Evolutionary conservation across 176 grass and related monocot genomes (phyloP), one percentile per base, ranked within the genome.

Genomic region (Avena sativa): DNA sequence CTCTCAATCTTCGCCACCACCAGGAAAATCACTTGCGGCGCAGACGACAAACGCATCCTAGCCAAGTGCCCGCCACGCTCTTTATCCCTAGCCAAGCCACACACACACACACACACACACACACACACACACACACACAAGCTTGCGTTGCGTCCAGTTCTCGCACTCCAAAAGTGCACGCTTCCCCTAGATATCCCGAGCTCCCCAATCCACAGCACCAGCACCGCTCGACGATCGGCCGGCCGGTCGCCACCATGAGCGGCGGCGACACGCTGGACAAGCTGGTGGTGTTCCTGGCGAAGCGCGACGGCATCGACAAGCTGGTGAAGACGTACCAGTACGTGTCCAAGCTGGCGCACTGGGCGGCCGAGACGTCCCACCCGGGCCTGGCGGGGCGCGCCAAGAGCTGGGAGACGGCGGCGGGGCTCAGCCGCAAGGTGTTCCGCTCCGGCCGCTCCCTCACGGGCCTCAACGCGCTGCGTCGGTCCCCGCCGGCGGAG

Each of bases 271-370:
- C 92, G 43, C 72, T 96, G 48, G 97, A 99, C 94, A 99, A 94
- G 90, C 94, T 99, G 2, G 94, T 99, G 89, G 81, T 96, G 83
- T 99, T 99, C 92, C 94, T 99, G 30, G 97, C 97, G 34, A 99
- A 99, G 85, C 90, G 94, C 69, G 97, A 99, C 14, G 97, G 97
- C 87, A 87, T 99, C 60, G 97, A 96, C 90, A 99, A 99, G 92
- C 92, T 99, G n/a, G 97, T 99, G 8, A 99, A 99, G 89, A 99
- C 97, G 79, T 94, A 94, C 92, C 97, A 99, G 83, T 99, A 99
- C 82, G 97, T 99, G 71, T 94, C 97, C 12, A 99, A 99, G 89
- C 92, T 99, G 9, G 89, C 78, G 53, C 87, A 94, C 87, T 94
- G 97, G 97, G 88, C 90, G 14, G 80, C 82, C 10, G 94, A 92